A percentile compares a stretch with the other conserved stretches of the same genome.
These are phyloP conservation scores for Lagenaria siceraria DNA, from an alignment of 306 rosid species.

Conservation along the genomic window DNA sequence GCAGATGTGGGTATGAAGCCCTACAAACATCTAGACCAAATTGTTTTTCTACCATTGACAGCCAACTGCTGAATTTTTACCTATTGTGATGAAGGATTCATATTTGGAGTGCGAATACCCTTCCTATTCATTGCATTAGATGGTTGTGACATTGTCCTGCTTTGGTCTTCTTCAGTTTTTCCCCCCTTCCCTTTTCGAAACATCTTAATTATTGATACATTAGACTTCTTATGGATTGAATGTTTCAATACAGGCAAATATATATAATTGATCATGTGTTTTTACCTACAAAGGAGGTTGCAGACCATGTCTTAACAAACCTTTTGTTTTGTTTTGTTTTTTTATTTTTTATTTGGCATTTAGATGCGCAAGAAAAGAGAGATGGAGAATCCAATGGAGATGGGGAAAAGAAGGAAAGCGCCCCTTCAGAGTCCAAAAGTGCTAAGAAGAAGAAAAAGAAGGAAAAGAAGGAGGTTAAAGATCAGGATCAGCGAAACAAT, in stretches of 20 bases:
- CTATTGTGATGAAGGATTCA: not conserved
- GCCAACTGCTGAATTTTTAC: not conserved
- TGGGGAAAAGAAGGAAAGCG: constrained; percentile 59
- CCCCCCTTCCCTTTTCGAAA: too few species aligned
- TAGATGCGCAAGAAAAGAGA: constrained; percentile 47
- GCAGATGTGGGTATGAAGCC: not conserved
- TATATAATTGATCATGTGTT: not conserved
- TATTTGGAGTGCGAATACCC: not conserved
- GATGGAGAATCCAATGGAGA: constrained; percentile 35
- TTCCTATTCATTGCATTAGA: not conserved
- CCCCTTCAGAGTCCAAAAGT: constrained; percentile 38
- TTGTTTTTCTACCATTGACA: not conserved
- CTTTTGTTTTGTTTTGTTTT: not conserved
- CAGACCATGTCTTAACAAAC: not conserved
- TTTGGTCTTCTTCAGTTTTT: not conserved
- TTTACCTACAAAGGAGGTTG: not conserved
- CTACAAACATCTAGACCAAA: not conserved
- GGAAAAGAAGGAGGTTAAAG: constrained; percentile 79
- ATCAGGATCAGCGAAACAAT: constrained; percentile 47
- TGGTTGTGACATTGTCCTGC: not conserved
- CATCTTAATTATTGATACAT: not conserved
- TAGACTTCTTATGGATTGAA: not conserved
- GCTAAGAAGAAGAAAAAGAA: constrained; percentile 92
- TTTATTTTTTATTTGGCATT: constrained; percentile 11
- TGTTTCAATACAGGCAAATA: not conserved